Conservation (phyloP, 2,329 filamentous ascomycete genomes). For the Amesomyces nigricolor region DNA sequence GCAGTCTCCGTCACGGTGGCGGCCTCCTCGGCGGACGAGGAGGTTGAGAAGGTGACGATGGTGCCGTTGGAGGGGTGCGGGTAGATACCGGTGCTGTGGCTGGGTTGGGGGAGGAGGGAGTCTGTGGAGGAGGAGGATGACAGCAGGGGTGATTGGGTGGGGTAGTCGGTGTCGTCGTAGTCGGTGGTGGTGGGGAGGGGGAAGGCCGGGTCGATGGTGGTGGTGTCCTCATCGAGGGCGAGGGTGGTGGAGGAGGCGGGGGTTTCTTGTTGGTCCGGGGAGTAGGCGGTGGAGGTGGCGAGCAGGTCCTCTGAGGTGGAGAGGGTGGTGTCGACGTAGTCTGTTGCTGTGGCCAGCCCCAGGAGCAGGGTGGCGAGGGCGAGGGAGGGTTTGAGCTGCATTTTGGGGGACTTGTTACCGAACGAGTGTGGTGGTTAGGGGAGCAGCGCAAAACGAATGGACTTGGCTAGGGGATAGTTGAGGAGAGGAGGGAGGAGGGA, state of each 20-base stretch:
- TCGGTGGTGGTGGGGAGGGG: neutral
- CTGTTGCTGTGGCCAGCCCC: slow-evolving; percentile 13
- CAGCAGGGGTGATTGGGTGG: too few species aligned
- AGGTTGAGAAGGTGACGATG: neutral
- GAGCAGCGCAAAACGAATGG: neutral
- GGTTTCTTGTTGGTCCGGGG: neutral
- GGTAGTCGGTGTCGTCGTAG: neutral
- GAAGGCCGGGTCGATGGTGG: neutral
- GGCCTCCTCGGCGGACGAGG: neutral
- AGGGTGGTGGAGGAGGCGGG: neutral
- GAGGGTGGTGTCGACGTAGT: neutral
- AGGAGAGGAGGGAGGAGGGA: neutral
- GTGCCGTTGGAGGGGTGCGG: neutral
- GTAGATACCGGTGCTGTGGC: neutral
- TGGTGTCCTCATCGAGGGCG: neutral
- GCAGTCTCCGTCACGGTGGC: neutral
- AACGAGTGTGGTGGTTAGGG: neutral
- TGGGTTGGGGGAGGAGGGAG: neutral
- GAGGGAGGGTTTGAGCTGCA: slow-evolving; percentile 22
- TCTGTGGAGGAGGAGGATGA: neutral
- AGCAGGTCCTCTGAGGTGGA: neutral
- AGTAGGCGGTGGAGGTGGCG: neutral
- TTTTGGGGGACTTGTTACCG: slow-evolving; percentile 12
- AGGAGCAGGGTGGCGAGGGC: slow-evolving; percentile 19
- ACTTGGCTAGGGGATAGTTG: neutral